Percentiles rank a stretch among this genome's conserved stretches.
phyloP scores from a whole-genome alignment of 768 basidiomycete species.

The Amanita exitialis region DNA sequence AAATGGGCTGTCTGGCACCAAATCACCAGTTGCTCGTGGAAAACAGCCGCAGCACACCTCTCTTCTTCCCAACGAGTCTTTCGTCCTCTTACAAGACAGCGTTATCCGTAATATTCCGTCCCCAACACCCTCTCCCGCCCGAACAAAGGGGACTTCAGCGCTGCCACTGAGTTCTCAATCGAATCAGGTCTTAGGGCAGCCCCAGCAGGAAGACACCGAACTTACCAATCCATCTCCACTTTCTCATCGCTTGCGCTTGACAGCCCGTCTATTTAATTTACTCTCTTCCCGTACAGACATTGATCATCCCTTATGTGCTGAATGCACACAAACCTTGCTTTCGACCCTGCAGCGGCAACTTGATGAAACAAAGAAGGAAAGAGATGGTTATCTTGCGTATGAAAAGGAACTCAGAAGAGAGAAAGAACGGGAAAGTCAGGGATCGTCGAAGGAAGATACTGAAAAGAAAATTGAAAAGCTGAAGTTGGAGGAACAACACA shows the following conservation, averaged over 20 bases:
- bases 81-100: conserved; percentile 84
- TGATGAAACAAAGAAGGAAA: conserved; percentile 84
- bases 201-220: conserved; percentile 34
- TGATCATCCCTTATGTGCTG: conserved; percentile 91
- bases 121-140: conserved; percentile 29
- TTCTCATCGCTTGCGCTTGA: conserved; percentile 70
- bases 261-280: conserved; percentile 64
- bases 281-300: conserved; percentile 71
- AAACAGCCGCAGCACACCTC: conserved; percentile 48
- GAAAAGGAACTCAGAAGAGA: conserved; percentile 83
- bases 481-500: conserved; percentile 56
- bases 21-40: conserved; percentile 39
- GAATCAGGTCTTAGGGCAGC: conserved; percentile 18
- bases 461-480: conserved; percentile 66
- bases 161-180: conserved; percentile 22
- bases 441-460: conserved; percentile 50
- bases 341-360: conserved; percentile 67
- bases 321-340: conserved; percentile 83
- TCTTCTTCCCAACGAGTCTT: conserved; percentile 73
- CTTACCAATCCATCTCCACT: conserved; percentile 62
- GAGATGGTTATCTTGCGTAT: conserved; percentile 90
- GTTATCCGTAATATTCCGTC: conserved; percentile 63
- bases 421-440: conserved; percentile 60
- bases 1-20: conserved; percentile 21
- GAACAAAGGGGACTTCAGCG: conserved; percentile 33